A percentile compares a stretch with the other conserved stretches of the same genome.
Evolutionary conservation across 768 basidiomycete genomes (phyloP).

Genomic region (Mycena galopus): DNA sequence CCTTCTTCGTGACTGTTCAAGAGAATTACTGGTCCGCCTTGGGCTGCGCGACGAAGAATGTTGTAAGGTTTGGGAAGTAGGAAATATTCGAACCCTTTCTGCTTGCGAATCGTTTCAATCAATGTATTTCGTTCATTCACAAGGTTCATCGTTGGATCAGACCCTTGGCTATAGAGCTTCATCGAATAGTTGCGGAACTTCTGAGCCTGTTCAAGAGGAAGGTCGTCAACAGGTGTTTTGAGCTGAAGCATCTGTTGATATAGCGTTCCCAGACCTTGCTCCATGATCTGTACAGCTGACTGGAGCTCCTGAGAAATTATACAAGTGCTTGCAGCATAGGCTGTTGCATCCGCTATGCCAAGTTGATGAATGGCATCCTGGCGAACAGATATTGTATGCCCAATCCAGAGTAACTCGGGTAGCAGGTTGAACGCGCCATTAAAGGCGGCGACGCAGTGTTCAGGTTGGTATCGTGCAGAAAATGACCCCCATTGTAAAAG

Average conservation of each 20-base stretch:
- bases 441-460: background rate
- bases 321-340: background rate
- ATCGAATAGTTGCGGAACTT: background rate
- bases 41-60: background rate
- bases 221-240: background rate
- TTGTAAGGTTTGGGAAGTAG: background rate
- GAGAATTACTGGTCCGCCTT: background rate
- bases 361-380: background rate
- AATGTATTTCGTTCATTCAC: conserved; percentile 7
- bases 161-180: conserved; percentile 1
- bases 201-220: conserved; percentile 7
- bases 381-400: background rate
- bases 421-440: background rate
- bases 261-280: conserved; percentile 4
- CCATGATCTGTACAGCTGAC: conserved; percentile 2
- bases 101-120: background rate
- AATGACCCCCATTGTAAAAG: background rate
- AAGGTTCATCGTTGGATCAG: conserved; percentile 5
- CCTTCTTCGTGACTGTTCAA: background rate
- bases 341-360: background rate
- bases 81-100: background rate
- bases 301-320: background rate
- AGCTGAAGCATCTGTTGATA: conserved; percentile 12
- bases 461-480: conserved; percentile 1
- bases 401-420: background rate